Conservation (phyloP, 2,329 filamentous ascomycete species). For the Shiraia bambusicola region DNA sequence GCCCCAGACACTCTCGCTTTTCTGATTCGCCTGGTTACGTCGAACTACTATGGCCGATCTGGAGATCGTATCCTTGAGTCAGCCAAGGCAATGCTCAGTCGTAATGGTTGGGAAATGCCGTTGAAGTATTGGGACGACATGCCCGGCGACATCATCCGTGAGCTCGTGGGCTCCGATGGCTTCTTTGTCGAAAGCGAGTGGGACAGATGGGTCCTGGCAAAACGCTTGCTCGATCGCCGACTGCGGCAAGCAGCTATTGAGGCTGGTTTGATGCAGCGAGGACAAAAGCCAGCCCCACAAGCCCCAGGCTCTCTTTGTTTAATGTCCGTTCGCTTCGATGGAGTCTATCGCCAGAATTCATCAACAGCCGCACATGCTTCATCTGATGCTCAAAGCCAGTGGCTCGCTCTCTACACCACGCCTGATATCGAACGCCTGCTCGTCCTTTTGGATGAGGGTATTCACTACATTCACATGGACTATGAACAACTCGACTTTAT, state of each 20-base stretch:
- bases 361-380: conserved; percentile 38
- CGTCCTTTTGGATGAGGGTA: conserved; percentile 59
- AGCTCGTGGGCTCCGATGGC: conserved; percentile 60
- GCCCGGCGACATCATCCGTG: conserved; percentile 59
- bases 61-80: conserved; percentile 58
- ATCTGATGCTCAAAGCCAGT: conserved; percentile 51
- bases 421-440: conserved; percentile 58
- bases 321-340: conserved; percentile 56
- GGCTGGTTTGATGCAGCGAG: conserved; percentile 49
- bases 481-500: conserved; percentile 62
- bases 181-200: conserved; percentile 61
- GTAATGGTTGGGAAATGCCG: conserved; percentile 60
- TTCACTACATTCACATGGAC: conserved; percentile 61
- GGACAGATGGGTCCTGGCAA: conserved; percentile 59
- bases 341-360: conserved; percentile 52
- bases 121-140: conserved; percentile 58
- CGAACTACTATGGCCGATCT: conserved; percentile 58
- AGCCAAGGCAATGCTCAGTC: conserved; percentile 60
- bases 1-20: conserved; percentile 51
- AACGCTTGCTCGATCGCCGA: conserved; percentile 56
- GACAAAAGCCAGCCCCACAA: conserved; percentile 47
- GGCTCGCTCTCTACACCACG: conserved; percentile 55
- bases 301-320: conserved; percentile 52
- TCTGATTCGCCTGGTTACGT: conserved; percentile 56
- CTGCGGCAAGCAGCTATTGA: conserved; percentile 52